Base-by-base conservation (phyloP, 306 rosid genomes). In the Rubus idaeus region DNA sequence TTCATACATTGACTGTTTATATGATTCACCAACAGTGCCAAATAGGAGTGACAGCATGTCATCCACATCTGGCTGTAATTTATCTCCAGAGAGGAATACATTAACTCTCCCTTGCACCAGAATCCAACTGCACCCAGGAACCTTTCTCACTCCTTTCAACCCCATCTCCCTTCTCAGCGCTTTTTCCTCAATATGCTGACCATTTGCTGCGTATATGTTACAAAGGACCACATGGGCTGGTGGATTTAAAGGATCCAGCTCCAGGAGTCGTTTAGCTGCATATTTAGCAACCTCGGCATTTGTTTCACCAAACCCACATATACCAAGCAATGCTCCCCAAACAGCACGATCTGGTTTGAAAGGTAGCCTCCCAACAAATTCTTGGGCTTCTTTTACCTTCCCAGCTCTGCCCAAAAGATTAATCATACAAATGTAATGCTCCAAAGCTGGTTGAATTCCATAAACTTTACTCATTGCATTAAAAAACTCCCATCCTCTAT, bases 121-220 rank as follows among this genome's bases (percentile, higher is more conserved):
- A 75, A 90, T 82, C 97, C 96, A 92, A 82, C 97, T 92, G 80
- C 89, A 89, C 41, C 96, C 96, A 30, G 96, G 93, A 70, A 69
- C 76, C 87, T 92, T 92, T 77, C 81, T 90, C 68, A 90, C 88
- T 51, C 89, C 91, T 79, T 86, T 92, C 73, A 84, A 20, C 55
- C 86, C 84, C 97, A 92, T 92, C 83, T 88, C 88, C 70, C 75
- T 83, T 83, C 97, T 88, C 87, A 92, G 76, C 49, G 65, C 40
- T 42, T 68, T 83, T 80, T 81, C 93, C 60, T 90, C 96, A 49
- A 14, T 7, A 60, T 84, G 79, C 78, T 44, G 56, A 44, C 86
- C 84, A 62, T 86, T 88, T 72, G 88, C 89, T 3, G 96, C 93
- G 67, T 86, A 81, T 53, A 92, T 70, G 64, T 92, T 92, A 78